Conservation (phyloP, 495 filamentous ascomycete species). For the Tuber microsphaerosporum region DNA sequence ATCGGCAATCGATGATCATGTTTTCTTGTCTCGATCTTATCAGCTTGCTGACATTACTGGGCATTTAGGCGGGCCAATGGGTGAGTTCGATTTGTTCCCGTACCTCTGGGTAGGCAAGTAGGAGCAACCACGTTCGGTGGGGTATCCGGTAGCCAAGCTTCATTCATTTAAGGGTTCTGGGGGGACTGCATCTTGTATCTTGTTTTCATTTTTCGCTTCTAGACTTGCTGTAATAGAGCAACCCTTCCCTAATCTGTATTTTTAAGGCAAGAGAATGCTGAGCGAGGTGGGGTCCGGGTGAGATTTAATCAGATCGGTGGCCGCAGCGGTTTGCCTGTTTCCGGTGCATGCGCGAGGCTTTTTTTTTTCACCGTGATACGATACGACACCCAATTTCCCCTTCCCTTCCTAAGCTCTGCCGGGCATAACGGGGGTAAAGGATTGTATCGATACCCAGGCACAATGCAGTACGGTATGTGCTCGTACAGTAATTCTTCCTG, state of each 20-base stretch:
- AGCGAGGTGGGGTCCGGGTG: background rate
- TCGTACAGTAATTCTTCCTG: background rate
- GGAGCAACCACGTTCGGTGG: background rate
- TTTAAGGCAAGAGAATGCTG: background rate
- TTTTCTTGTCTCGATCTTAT: background rate
- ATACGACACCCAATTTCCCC: background rate
- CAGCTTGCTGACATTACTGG: background rate
- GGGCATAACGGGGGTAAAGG: background rate
- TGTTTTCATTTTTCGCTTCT: background rate
- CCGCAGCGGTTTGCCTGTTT: background rate
- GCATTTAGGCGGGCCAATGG: background rate
- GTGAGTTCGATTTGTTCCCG: background rate
- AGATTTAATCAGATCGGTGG: background rate
- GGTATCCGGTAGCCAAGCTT: background rate
- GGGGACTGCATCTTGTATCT: background rate
- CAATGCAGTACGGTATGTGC: background rate
- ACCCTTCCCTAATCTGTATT: background rate
- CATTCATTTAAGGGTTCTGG: background rate
- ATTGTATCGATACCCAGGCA: background rate
- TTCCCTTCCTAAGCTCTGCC: background rate
- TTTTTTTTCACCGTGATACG: background rate
- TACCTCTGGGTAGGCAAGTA: background rate
- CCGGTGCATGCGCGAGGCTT: background rate
- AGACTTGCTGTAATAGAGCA: background rate
- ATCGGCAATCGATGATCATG: background rate